Percentiles rank a stretch among this genome's conserved stretches.
Evolutionary conservation across 2,329 filamentous ascomycete genomes (phyloP).

Genomic region (Penicillium frequentans): DNA sequence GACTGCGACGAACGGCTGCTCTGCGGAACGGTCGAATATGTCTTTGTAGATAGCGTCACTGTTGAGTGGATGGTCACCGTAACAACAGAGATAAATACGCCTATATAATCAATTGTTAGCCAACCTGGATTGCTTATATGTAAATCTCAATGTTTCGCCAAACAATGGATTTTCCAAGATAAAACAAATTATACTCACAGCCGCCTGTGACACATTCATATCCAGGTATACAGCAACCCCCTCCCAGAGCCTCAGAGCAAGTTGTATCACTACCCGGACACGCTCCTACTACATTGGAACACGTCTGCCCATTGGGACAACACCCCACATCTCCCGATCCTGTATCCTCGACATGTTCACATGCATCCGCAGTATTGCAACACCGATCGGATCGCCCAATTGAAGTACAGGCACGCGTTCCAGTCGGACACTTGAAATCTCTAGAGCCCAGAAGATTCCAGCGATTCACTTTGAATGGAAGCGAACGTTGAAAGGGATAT

Average conservation of each 20-base stretch:
- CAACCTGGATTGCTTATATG: neutral
- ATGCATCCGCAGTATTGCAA: conserved; percentile 55
- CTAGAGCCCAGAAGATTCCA: conserved; percentile 23
- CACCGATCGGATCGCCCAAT: conserved; percentile 61
- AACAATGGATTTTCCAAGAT: neutral
- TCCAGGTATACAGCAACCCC: conserved; percentile 63
- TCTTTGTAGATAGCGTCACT: conserved; percentile 31
- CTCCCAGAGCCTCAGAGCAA: conserved; percentile 56
- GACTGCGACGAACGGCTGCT: conserved; percentile 22
- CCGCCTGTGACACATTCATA: conserved; percentile 58
- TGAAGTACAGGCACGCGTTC: conserved; percentile 54
- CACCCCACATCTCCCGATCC: conserved; percentile 61
- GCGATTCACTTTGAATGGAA: neutral
- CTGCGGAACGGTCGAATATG: conserved; percentile 28
- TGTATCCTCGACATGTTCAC: conserved; percentile 54
- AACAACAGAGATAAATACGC: conserved; percentile 35
- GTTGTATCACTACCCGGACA: conserved; percentile 56
- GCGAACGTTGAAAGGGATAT: conserved; percentile 9
- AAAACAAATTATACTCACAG: conserved; percentile 45
- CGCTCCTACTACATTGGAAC: conserved; percentile 50
- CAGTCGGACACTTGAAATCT: conserved; percentile 59
- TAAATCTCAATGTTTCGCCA: neutral
- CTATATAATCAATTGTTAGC: conserved; percentile 13
- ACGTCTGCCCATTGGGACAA: conserved; percentile 56
- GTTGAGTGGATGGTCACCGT: conserved; percentile 38